Evolutionary conservation across 768 basidiomycete genomes (phyloP), one percentile per base, ranked within the genome.

Genomic region (Baorangia bicolor): DNA sequence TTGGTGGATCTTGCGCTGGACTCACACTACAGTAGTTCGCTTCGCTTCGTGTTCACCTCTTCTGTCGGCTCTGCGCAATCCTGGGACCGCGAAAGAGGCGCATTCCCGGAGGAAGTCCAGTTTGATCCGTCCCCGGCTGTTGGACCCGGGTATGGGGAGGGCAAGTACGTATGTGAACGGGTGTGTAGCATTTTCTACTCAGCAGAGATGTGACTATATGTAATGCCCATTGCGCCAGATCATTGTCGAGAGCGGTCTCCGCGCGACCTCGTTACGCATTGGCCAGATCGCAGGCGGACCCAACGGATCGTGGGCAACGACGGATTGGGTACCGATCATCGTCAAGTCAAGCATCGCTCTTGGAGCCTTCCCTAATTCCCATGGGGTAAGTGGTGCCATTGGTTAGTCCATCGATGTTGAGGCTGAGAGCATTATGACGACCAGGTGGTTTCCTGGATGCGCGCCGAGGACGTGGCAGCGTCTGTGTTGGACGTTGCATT

Each of bases 81-180:
- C 10, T 68, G 65, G 74, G 67, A 69, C 27, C 49, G 41, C 70
- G 28, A 31, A 18, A 39, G 11, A 40, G 57, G 57, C 0, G 28
- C 49, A 18, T 46, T 25, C n/a, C 57, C 75, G 0, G 77, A 79
- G 45, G 71, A 73, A 34, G 47, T 73, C 9, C 58, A 74, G 38
- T 43, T 56, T 1, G 71, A 70, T 49, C 59, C 67, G 0, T 64
- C 53, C 10, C 49, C 52, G 48, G 64, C 67, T n/a, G 65, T 72
- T 27, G 74, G 72, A n/a, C 30, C 57, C 16, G 75, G 76, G 2
- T 75, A 76, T 42, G 72, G 73, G 1, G 74, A 74, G 25, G 53
- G 62, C 18, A 77, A 77, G 62, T 77, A 75, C 51, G 68, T 77
- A 1, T 49, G 69, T 5, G 75, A 77, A 61, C 58, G 71, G 49